A percentile compares a stretch with the other conserved stretches of the same genome.
These are phyloP conservation scores for Aspergillus jensenii DNA, from an alignment of 2,329 filamentous ascomycete genomes.

Conservation along the genomic window DNA sequence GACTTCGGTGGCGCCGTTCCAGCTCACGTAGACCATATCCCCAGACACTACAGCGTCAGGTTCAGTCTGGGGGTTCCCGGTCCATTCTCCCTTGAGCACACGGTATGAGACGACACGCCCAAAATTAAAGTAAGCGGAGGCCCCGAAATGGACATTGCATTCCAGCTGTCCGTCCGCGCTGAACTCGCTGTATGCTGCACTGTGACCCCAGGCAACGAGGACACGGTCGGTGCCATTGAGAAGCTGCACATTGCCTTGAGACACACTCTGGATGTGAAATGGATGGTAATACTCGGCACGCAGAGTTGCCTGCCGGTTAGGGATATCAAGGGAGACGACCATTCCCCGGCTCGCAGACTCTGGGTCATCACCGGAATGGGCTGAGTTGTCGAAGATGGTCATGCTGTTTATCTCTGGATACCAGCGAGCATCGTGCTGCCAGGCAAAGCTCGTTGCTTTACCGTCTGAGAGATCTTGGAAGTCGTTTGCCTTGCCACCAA, in stretches of 20 bases:
- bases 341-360: conserved; percentile 21
- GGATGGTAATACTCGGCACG: conserved; percentile 14
- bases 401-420: conserved; percentile 17
- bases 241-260: conserved; percentile 19
- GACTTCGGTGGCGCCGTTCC: conserved; percentile 40
- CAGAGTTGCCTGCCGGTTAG: conserved; percentile 47
- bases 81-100: conserved; percentile 55
- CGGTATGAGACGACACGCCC: conserved; percentile 57
- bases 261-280: neutral
- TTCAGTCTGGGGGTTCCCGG: conserved; percentile 46
- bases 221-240: conserved; percentile 39
- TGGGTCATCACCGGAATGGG: conserved; percentile 15
- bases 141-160: conserved; percentile 37
- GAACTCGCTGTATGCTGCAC: conserved; percentile 52
- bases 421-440: conserved; percentile 35
- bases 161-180: conserved; percentile 21
- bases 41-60: conserved; percentile 23
- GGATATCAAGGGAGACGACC: conserved; percentile 41
- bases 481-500: conserved; percentile 30
- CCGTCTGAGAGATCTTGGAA: conserved; percentile 26
- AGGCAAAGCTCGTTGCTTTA: conserved; percentile 23
- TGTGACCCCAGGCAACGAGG: conserved; percentile 53
- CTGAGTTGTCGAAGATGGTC: conserved; percentile 29
- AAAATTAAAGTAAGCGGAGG: conserved; percentile 47
- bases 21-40: conserved; percentile 29